phyloP scores from a whole-genome alignment of 192 early-diverging fungal species.

The Dispira parvispora region DNA sequence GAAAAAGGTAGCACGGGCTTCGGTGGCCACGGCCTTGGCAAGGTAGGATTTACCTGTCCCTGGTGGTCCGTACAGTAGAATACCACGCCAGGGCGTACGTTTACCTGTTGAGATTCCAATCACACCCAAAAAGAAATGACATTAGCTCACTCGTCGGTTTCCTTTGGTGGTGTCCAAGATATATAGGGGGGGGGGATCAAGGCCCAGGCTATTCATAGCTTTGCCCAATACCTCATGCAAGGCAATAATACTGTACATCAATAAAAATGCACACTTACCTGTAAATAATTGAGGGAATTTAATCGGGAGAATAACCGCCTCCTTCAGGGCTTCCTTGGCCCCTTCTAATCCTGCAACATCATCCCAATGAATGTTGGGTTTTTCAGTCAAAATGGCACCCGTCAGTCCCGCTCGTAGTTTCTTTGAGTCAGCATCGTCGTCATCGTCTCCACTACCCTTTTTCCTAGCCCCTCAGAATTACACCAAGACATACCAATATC shows the following conservation, averaged over 20 bases:
- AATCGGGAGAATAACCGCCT: conserved; percentile 96
- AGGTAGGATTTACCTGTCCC: conserved; percentile 96
- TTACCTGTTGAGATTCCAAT: conserved; percentile 57
- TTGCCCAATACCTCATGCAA: background rate
- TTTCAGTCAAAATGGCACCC: conserved; percentile 85
- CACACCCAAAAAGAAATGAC: no score
- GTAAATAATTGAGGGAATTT: conserved; percentile 95
- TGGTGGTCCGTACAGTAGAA: conserved; percentile 91
- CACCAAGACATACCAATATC: background rate
- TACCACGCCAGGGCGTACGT: conserved; percentile 91
- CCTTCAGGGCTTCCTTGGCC: conserved; percentile 92
- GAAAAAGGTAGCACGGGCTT: conserved; percentile 91
- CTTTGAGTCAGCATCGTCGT: background rate
- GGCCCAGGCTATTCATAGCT: background rate
- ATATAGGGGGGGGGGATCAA: background rate
- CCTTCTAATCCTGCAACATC: conserved; percentile 92
- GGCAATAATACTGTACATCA: background rate
- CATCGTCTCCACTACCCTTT: background rate
- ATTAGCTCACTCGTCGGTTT: no score
- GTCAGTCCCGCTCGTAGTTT: background rate
- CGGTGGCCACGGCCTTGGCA: conserved; percentile 95
- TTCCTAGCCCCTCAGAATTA: no score
- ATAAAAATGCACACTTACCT: conserved; percentile 18
- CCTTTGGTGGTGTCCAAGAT: background rate
- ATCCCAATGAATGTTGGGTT: conserved; percentile 92